Base-by-base conservation (phyloP, 164 flowering plant genomes). In the Pachysandra terminalis region DNA sequence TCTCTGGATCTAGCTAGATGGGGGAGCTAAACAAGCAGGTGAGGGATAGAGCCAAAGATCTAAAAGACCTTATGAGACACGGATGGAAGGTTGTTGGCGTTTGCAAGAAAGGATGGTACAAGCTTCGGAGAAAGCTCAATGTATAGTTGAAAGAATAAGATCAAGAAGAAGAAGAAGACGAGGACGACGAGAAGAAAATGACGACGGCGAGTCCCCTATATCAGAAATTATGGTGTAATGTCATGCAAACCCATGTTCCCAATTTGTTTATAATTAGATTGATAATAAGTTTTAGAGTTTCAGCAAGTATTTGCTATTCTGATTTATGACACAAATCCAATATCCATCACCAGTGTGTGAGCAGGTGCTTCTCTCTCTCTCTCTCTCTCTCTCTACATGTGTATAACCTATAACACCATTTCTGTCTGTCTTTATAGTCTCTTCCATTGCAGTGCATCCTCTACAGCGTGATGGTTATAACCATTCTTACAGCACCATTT, bases 51-150 rank as follows among this genome's bases (percentile, higher is more conserved):
- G 26, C 61, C 10, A 49, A 48, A 58, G 48, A 63, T 0, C 19
- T 68, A n/a, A 73, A 68, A 19, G 16, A n/a, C 52, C 15, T 77
- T 51, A 12, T 65, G 19, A 53, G 21, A 48, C 68, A 41, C 7
- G 66, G 75, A 62, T 67, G 77, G 72, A 74, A 61, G 19, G 69
- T 61, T 8, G 75, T 74, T 2, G 78, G 77, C 19, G 21, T 61
- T n/a, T 78, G 72, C 73, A 78, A 74, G 71, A 78, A 41, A 41
- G 75, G 81, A 27, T 78, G 81, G 81, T 78, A 74, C 68, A 65
- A 64, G 55, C 61, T 77, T 15, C 63, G 77, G 22, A 65, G 22
- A 0, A 67, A 22, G 19, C 57, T 77, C 51, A 49, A 61, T 14
- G 56, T 71, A 12, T 77, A 41, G 59, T 19, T 19, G 9, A 2